Percentiles rank a stretch among this genome's conserved stretches.
These are phyloP conservation scores for Beauveria caledonica DNA, from an alignment of 2,329 filamentous ascomycete species.

Conservation along the genomic window DNA sequence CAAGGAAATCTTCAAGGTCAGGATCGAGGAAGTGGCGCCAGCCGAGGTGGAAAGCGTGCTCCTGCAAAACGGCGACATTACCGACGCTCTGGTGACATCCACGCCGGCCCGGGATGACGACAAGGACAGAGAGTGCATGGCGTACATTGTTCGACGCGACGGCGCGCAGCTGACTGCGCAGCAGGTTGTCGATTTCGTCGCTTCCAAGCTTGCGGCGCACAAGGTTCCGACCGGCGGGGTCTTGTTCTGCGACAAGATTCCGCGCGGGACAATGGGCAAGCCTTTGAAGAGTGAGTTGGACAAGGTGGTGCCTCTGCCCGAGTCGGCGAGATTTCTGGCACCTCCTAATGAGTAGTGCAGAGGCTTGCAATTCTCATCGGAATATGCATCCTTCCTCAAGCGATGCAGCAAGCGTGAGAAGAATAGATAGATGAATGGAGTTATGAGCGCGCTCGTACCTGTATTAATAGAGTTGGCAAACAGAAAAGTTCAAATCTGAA, in stretches of 20 bases:
- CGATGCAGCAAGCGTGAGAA: no score
- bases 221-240: constrained; percentile 3
- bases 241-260: constrained; percentile 1
- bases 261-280: constrained; percentile 4
- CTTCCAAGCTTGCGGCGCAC: background rate
- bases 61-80: background rate
- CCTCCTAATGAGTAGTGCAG: background rate
- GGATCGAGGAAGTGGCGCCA: background rate
- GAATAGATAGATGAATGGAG: no score
- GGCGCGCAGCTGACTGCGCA: constrained; percentile 1
- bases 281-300: background rate
- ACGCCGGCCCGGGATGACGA: background rate
- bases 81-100: background rate
- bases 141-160: background rate
- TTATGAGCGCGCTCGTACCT: no score
- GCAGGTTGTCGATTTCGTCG: background rate
- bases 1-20: constrained; percentile 9
- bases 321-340: background rate
- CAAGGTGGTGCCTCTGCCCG: background rate
- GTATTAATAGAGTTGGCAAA: no score
- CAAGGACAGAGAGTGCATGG: constrained; percentile 2
- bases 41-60: constrained; percentile 5
- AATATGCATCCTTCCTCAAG: no score
- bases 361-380: background rate
- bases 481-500: no score